Evolutionary conservation across 495 filamentous ascomycete genomes (phyloP).

Genomic region (Jackrogersella minutella): DNA sequence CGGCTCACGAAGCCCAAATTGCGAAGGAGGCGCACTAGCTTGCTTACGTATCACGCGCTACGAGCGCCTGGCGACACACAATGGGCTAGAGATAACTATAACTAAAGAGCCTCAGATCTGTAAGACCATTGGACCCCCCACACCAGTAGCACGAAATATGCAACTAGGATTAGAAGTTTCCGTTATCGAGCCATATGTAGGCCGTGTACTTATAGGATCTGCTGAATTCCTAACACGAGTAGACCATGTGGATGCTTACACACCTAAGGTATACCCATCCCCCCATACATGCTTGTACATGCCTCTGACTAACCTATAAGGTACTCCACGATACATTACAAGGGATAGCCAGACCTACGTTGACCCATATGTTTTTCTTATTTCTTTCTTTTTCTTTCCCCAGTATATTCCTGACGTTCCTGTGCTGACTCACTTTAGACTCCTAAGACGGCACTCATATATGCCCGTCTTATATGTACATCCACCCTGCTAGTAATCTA

Average conservation of each 20-base stretch:
- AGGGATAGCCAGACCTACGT: neutral
- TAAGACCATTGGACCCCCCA: slow-evolving; percentile 1
- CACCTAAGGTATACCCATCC: neutral
- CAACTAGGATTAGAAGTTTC: slow-evolving; percentile 20
- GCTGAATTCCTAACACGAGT: slow-evolving; percentile 4
- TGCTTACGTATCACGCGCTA: slow-evolving; percentile 1
- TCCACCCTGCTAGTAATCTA: neutral
- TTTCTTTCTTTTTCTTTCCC: no score
- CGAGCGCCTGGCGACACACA: neutral
- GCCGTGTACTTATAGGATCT: neutral
- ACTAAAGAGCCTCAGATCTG: slow-evolving; percentile 29
- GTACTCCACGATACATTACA: neutral
- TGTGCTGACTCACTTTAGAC: slow-evolving; percentile 14
- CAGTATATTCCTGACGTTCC: slow-evolving; percentile 5
- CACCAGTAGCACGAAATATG: slow-evolving; percentile 2
- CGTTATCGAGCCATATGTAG: slow-evolving; percentile 11
- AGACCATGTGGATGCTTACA: neutral
- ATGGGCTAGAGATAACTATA: slow-evolving; percentile 8
- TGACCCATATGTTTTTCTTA: neutral
- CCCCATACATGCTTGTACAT: neutral
- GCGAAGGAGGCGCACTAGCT: neutral
- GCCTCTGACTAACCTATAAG: neutral
- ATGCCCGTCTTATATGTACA: slow-evolving; percentile 32
- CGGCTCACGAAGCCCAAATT: neutral
- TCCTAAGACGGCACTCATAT: slow-evolving; percentile 29